These are phyloP conservation scores for Trichoderma reesei DNA, from an alignment of 495 filamentous ascomycete species.

Conservation along the genomic window DNA sequence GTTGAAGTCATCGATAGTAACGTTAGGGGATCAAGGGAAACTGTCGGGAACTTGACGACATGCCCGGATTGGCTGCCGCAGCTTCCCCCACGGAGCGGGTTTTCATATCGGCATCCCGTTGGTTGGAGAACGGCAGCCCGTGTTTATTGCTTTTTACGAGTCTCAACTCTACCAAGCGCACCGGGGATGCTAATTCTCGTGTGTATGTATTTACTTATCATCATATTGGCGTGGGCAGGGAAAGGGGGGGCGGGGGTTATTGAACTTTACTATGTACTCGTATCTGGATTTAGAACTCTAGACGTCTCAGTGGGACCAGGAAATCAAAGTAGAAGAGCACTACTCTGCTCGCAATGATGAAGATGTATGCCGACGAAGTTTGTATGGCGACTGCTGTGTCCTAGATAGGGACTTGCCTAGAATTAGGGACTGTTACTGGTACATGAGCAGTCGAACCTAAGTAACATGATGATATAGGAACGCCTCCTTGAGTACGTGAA, in stretches of 20 bases:
- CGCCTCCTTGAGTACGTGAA: too few relatives aligned
- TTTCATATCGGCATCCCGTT: not conserved
- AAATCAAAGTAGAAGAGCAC: not conserved
- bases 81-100: not conserved
- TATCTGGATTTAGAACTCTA: constrained; percentile 6
- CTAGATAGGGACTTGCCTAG: too few relatives aligned
- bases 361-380: not conserved
- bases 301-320: not conserved
- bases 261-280: constrained; percentile 1
- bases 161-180: constrained; percentile 1
- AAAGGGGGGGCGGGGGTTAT: not conserved
- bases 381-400: too few relatives aligned
- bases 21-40: not conserved
- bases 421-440: too few relatives aligned
- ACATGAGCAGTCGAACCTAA: too few relatives aligned
- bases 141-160: constrained; percentile 1
- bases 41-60: not conserved
- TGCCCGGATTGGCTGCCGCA: not conserved
- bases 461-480: too few relatives aligned
- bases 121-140: not conserved
- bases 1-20: not conserved
- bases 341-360: not conserved
- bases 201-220: constrained; percentile 1
- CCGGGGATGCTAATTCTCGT: not conserved
- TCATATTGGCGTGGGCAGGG: constrained; percentile 3